A percentile compares a stretch with the other conserved stretches of the same genome.
Evolutionary conservation across 257 asterid species (phyloP).

Genomic region (Lithospermum erythrorhizon): DNA sequence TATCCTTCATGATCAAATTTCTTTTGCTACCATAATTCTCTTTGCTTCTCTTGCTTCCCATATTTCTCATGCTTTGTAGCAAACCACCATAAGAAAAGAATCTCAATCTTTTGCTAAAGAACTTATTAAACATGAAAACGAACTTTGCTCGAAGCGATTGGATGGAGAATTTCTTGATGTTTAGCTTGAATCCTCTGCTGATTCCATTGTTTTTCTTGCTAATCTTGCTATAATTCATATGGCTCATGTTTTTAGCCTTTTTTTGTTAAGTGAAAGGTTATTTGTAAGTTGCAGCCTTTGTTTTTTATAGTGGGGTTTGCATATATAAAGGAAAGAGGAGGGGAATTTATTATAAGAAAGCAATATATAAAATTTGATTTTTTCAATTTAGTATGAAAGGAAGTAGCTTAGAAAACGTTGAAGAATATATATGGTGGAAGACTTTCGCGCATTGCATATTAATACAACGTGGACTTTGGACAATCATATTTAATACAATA

Average conservation of each 20-base stretch:
- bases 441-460: constrained; percentile 11
- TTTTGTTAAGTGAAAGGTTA: neutral
- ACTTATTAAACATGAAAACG: constrained; percentile 14
- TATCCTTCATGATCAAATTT: neutral
- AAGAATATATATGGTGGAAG: neutral
- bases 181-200: constrained; percentile 31
- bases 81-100: constrained; percentile 16
- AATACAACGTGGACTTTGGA: constrained; percentile 7
- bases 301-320: neutral
- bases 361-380: constrained; percentile 5
- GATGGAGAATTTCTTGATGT: constrained; percentile 30
- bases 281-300: no score
- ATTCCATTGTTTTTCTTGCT: constrained; percentile 19
- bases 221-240: constrained; percentile 28
- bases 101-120: constrained; percentile 14
- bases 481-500: neutral
- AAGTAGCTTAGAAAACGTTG: neutral
- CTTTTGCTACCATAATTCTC: constrained; percentile 1
- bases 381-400: constrained; percentile 1
- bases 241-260: constrained; percentile 3
- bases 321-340: constrained; percentile 1
- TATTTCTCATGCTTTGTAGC: constrained; percentile 11
- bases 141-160: constrained; percentile 28
- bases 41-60: constrained; percentile 6
- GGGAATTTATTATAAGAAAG: constrained; percentile 13